phyloP scores from a whole-genome alignment of 306 rosid species.

The Quercus suber region DNA sequence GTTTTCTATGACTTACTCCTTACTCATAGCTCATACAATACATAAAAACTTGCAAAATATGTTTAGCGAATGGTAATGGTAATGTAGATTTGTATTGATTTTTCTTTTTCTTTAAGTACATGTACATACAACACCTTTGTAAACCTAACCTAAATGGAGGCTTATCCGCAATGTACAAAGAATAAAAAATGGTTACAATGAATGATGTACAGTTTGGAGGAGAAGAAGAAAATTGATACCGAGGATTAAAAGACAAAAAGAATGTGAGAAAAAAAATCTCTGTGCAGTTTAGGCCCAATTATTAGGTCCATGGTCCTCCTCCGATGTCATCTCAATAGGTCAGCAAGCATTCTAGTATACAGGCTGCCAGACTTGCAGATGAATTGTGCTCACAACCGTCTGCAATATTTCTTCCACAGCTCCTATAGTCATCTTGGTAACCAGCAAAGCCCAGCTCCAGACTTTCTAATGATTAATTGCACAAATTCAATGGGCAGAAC shows the following conservation, averaged over 20 bases:
- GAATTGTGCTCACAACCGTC: neutral
- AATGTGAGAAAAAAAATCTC: too few relatives aligned
- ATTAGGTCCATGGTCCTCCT: neutral
- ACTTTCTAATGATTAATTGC: slow-evolving; percentile 14
- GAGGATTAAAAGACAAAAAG: too few relatives aligned
- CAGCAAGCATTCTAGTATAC: neutral
- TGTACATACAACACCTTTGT: neutral
- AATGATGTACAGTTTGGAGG: too few relatives aligned
- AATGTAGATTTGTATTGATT: too few relatives aligned
- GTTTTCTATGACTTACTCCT: too few relatives aligned
- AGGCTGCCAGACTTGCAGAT: slow-evolving; percentile 2
- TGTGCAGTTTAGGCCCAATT: too few relatives aligned
- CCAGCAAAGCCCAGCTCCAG: slow-evolving; percentile 18
- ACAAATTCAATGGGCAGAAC: neutral
- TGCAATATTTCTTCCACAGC: neutral
- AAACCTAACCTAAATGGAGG: neutral
- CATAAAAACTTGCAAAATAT: too few relatives aligned
- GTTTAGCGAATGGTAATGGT: too few relatives aligned
- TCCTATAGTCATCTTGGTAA: neutral
- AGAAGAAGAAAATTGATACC: too few relatives aligned
- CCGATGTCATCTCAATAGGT: neutral
- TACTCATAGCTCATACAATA: too few relatives aligned
- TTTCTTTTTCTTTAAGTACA: too few relatives aligned
- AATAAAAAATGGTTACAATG: too few relatives aligned
- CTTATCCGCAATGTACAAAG: slow-evolving; percentile 6